Conservation (phyloP, 345 rosid species). For the Excoecaria cochinchinensis region DNA sequence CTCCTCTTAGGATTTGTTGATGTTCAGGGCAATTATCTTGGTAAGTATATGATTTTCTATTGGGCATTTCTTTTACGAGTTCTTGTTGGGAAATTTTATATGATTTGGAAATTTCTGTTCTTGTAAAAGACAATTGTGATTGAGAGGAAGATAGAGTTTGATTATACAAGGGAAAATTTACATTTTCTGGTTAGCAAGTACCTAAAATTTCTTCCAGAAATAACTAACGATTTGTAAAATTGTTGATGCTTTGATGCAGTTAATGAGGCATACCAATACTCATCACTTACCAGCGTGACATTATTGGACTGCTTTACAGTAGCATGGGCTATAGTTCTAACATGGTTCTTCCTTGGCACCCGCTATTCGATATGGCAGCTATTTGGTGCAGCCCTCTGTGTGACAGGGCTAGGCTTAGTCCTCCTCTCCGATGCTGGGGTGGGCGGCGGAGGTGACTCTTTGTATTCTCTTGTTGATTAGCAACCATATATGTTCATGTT, state of each 20-base stretch:
- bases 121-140: background rate
- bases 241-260: conserved; percentile 36
- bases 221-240: background rate
- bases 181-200: background rate
- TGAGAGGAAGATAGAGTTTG: background rate
- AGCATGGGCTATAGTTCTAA: conserved; percentile 51
- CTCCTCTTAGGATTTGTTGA: conserved; percentile 56
- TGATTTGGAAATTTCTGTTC: background rate
- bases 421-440: conserved; percentile 57
- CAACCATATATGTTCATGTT: background rate
- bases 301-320: conserved; percentile 56
- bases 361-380: conserved; percentile 53
- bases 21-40: conserved; percentile 60
- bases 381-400: conserved; percentile 50
- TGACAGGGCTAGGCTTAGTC: conserved; percentile 57
- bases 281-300: conserved; percentile 64
- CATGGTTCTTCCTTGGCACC: conserved; percentile 53
- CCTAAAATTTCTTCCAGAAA: background rate
- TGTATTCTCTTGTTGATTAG: background rate
- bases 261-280: conserved; percentile 59
- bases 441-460: conserved; percentile 50
- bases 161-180: background rate
- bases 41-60: conserved; percentile 29
- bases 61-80: no score
- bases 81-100: no score